phyloP scores from a whole-genome alignment of 768 basidiomycete species.

The Trametes cingulata region DNA sequence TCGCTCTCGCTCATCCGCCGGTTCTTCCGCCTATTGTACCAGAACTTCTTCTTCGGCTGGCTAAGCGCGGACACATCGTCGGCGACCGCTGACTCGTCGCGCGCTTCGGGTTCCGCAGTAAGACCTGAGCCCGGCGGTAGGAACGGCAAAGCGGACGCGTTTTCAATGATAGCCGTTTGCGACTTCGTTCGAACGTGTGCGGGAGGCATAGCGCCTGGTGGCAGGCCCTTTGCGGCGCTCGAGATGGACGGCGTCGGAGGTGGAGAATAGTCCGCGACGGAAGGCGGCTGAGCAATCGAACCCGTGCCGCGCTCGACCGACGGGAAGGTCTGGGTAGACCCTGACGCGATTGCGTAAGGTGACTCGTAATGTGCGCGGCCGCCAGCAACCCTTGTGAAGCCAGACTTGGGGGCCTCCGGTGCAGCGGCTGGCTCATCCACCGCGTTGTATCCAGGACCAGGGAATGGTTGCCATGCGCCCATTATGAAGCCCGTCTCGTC shows the following conservation, averaged over 20 bases:
- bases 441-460: slow-evolving; percentile 49
- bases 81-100: slow-evolving; percentile 26
- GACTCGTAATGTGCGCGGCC: slow-evolving; percentile 83
- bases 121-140: background rate
- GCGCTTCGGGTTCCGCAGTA: background rate
- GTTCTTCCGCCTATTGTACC: slow-evolving; percentile 64
- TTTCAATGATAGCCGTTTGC: slow-evolving; percentile 82
- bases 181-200: slow-evolving; percentile 74
- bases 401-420: slow-evolving; percentile 42
- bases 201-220: slow-evolving; percentile 67
- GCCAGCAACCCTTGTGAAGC: slow-evolving; percentile 86
- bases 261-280: slow-evolving; percentile 41
- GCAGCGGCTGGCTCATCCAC: slow-evolving; percentile 41
- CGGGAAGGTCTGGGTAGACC: slow-evolving; percentile 67
- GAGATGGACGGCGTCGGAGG: slow-evolving; percentile 53
- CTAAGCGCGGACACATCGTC: slow-evolving; percentile 35
- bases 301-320: slow-evolving; percentile 48
- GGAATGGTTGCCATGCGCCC: slow-evolving; percentile 89
- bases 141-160: slow-evolving; percentile 20
- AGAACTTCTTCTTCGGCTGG: slow-evolving; percentile 66
- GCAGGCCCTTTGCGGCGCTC: slow-evolving; percentile 45
- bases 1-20: slow-evolving; percentile 63
- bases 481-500: slow-evolving; percentile 86
- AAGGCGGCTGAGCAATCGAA: slow-evolving; percentile 20
- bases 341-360: slow-evolving; percentile 75